Conservation (phyloP, 306 rosid genomes). For the Begonia masoniana region DNA sequence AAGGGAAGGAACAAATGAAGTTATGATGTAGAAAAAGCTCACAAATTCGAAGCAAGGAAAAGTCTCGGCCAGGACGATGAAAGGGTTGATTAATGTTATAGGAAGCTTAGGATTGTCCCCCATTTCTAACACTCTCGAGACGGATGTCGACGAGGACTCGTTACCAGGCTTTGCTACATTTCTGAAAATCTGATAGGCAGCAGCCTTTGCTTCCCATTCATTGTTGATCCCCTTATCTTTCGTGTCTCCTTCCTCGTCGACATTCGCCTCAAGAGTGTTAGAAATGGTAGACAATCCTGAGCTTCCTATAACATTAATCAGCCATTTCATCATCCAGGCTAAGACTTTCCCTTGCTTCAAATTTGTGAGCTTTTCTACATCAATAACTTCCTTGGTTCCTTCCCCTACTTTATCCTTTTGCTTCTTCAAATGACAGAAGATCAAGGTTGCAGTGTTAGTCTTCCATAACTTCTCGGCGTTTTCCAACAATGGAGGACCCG, state of each 20-base stretch:
- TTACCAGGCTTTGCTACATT: conserved; percentile 53
- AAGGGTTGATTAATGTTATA: too few species aligned
- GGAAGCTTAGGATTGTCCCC: too few species aligned
- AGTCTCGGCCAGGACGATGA: too few species aligned
- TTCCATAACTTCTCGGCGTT: conserved; percentile 33
- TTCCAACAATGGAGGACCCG: conserved; percentile 67
- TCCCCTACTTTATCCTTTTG: conserved; percentile 18
- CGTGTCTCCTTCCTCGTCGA: conserved; percentile 24
- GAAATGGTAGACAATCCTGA: conserved; percentile 64
- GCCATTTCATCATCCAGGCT: conserved; percentile 85
- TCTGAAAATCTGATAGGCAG: conserved; percentile 44
- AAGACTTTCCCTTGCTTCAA: conserved; percentile 68
- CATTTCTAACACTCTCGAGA: too few species aligned
- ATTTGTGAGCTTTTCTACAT: conserved; percentile 64
- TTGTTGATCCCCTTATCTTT: conserved; percentile 51
- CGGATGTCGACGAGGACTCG: too few species aligned
- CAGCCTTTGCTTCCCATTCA: conserved; percentile 76
- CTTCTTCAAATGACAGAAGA: conserved; percentile 29
- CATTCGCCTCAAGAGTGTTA: conserved; percentile 21
- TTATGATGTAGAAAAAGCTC: too few species aligned
- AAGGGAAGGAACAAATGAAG: too few species aligned
- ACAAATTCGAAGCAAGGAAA: too few species aligned
- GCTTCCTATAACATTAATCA: too few species aligned
- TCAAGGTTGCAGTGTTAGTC: conserved; percentile 23
- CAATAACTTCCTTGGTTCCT: conserved; percentile 56